Evolutionary conservation across 352 stramenopile genomes (phyloP).

Genomic region (Globisporangium rhizosaccharum): DNA sequence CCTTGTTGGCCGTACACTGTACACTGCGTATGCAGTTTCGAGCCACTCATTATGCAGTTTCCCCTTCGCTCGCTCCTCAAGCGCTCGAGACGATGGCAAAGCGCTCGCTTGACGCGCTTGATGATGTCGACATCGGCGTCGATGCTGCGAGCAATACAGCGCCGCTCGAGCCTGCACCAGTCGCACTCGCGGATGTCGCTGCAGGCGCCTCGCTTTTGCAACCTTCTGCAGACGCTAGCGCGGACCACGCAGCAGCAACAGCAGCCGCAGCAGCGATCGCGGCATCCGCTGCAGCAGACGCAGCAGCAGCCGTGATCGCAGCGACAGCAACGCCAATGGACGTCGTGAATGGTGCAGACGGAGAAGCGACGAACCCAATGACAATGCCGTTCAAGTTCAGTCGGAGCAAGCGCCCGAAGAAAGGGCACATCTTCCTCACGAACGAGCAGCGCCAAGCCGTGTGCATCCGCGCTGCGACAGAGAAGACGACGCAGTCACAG

Average conservation of each 20-base stretch:
- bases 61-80: background rate
- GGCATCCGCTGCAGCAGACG: too few relatives aligned
- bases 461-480: conserved; percentile 11
- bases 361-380: background rate
- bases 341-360: background rate
- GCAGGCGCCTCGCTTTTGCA: background rate
- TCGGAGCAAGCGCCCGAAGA: conserved; percentile 13
- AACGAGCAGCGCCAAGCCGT: conserved; percentile 21
- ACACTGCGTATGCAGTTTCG: background rate
- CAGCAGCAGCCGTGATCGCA: background rate
- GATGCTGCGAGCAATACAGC: background rate
- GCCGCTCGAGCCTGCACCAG: background rate
- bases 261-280: background rate
- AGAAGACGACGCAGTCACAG: conserved; percentile 21
- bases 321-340: background rate
- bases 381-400: background rate
- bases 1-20: background rate
- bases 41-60: background rate
- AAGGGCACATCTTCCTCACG: conserved; percentile 22
- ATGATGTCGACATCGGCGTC: background rate
- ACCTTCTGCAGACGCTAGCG: background rate
- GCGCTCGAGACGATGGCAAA: background rate
- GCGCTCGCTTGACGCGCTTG: background rate
- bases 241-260: background rate
- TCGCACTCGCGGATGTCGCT: background rate